Evolutionary conservation across 805 yeast species (phyloP).

Genomic region (Priceomyces melissophilus): DNA sequence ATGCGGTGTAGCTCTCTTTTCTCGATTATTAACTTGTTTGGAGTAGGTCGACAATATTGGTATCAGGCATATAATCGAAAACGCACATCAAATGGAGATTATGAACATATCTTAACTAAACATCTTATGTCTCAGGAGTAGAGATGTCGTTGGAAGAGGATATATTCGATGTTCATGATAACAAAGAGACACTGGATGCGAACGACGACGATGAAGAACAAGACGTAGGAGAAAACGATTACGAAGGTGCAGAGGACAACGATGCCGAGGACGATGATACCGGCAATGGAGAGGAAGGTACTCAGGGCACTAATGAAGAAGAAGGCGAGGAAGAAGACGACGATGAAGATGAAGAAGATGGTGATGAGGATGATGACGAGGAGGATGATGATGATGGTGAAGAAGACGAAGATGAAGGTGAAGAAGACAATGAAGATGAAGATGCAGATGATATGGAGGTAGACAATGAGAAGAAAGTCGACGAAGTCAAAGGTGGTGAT

Average conservation of each 20-base stretch:
- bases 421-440: conserved; percentile 10
- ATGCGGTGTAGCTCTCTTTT: too few species aligned
- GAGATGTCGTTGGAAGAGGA: conserved; percentile 24
- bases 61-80: too few species aligned
- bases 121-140: too few species aligned
- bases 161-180: conserved; percentile 19
- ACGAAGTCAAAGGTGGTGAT: conserved; percentile 12
- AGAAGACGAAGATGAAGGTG: conserved; percentile 8
- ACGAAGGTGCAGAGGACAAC: conserved; percentile 13
- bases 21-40: too few species aligned
- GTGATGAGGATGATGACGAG: conserved; percentile 21
- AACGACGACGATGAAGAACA: conserved; percentile 12
- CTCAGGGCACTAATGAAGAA: conserved; percentile 9
- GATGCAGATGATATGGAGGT: conserved; percentile 26
- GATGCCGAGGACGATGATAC: conserved; percentile 11
- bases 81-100: too few species aligned
- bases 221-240: conserved; percentile 25
- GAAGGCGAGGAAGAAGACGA: conserved; percentile 23
- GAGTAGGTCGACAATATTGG: too few species aligned
- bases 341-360: conserved; percentile 15
- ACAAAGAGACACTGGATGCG: conserved; percentile 14
- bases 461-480: conserved; percentile 22
- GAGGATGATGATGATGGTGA: conserved; percentile 15
- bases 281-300: conserved; percentile 6
- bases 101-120: too few species aligned